A percentile compares a stretch with the other conserved stretches of the same genome.
These are phyloP conservation scores for Phytophthora foliorum DNA, from an alignment of 352 stramenopile species.

Conservation along the genomic window DNA sequence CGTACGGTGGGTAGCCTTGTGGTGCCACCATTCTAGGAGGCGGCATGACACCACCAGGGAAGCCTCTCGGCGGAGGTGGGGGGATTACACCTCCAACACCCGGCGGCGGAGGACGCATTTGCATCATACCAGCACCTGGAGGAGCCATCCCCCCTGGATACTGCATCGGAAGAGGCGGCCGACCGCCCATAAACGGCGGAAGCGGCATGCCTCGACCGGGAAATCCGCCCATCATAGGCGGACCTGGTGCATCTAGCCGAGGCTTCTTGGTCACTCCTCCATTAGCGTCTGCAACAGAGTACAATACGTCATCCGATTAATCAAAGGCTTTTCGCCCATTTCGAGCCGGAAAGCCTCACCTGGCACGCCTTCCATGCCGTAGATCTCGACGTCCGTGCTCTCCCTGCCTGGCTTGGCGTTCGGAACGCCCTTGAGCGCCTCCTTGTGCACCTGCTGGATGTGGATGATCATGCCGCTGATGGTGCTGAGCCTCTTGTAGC, in stretches of 20 bases:
- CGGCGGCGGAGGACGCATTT: constrained; percentile 60
- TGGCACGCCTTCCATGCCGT: constrained; percentile 91
- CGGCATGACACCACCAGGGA: constrained; percentile 49
- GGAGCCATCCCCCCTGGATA: constrained; percentile 44
- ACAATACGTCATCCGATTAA: constrained; percentile 20
- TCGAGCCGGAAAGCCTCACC: constrained; percentile 31
- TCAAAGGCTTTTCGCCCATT: background rate
- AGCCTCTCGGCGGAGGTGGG: constrained; percentile 43
- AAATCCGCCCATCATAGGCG: constrained; percentile 54
- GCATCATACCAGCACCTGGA: constrained; percentile 55
- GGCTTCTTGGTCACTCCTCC: constrained; percentile 51
- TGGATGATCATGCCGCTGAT: constrained; percentile 92
- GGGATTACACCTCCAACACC: constrained; percentile 40
- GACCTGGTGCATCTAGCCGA: constrained; percentile 44
- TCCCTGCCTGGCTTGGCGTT: constrained; percentile 89
- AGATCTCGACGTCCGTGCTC: constrained; percentile 88
- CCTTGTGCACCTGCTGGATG: constrained; percentile 91
- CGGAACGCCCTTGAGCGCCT: constrained; percentile 80
- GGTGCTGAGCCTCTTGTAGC: constrained; percentile 93
- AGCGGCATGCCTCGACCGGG: constrained; percentile 53
- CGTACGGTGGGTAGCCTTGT: constrained; percentile 34
- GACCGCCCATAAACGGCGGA: constrained; percentile 53
- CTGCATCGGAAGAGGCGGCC: constrained; percentile 55
- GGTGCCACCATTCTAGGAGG: constrained; percentile 41
- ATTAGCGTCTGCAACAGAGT: constrained; percentile 20